A percentile compares a stretch with the other conserved stretches of the same genome.
Evolutionary conservation across 75 land plant species (phyloP).

Genomic region (Sequoiadendron giganteum): DNA sequence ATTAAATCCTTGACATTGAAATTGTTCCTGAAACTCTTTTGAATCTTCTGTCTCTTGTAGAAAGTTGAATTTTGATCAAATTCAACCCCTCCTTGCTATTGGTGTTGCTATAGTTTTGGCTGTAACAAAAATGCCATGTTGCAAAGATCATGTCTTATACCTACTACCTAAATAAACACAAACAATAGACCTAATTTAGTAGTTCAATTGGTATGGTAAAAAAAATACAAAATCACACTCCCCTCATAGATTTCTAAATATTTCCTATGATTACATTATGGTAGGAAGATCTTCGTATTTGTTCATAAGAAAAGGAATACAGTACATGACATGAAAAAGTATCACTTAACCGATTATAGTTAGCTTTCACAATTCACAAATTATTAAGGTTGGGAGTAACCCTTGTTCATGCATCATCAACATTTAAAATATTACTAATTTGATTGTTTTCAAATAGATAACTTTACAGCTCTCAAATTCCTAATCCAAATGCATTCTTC

Average conservation of each 20-base stretch:
- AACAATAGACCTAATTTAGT: neutral
- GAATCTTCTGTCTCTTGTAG: slow-evolving; percentile 2
- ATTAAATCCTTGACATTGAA: neutral
- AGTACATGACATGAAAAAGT: too few species aligned
- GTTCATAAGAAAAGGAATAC: neutral
- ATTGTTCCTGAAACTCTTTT: neutral
- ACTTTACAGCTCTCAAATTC: too few species aligned
- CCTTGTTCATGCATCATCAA: too few species aligned
- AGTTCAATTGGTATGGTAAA: too few species aligned
- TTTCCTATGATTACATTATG: slow-evolving; percentile 42
- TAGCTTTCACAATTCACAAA: neutral
- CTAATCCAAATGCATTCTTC: neutral
- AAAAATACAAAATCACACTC: too few species aligned
- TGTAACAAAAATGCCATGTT: slow-evolving; percentile 6
- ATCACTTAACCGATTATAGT: neutral
- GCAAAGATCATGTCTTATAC: slow-evolving; percentile 3
- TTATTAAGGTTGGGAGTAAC: neutral
- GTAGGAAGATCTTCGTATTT: slow-evolving; percentile 67
- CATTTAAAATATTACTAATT: too few species aligned
- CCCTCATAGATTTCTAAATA: too few species aligned
- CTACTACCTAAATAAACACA: neutral
- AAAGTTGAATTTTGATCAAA: neutral
- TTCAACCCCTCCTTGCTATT: slow-evolving; percentile 6
- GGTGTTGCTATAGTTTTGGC: neutral
- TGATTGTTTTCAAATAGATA: too few species aligned